Conservation (phyloP, 1,139 yeast genomes). For the Saccharomycopsis crataegensis region DNA sequence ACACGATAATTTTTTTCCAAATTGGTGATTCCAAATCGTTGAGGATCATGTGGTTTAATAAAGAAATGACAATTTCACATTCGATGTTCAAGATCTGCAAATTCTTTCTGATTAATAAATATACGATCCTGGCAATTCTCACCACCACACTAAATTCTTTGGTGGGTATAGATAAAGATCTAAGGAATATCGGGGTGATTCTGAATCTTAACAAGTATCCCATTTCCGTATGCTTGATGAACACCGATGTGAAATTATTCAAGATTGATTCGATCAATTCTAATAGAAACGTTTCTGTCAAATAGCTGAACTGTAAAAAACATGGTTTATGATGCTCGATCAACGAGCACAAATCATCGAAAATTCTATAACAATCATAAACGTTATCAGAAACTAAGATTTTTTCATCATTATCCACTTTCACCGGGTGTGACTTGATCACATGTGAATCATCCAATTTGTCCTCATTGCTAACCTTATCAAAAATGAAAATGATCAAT, state of each 20-base stretch:
- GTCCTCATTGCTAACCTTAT: slow-evolving; percentile 43
- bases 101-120: slow-evolving; percentile 53
- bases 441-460: slow-evolving; percentile 23
- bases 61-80: slow-evolving; percentile 70
- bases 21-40: slow-evolving; percentile 40
- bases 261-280: slow-evolving; percentile 36
- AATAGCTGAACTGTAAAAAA: slow-evolving; percentile 43
- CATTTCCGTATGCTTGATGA: slow-evolving; percentile 56
- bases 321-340: slow-evolving; percentile 52
- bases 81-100: slow-evolving; percentile 60
- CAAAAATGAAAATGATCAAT: slow-evolving; percentile 67
- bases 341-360: slow-evolving; percentile 63
- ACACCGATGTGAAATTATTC: slow-evolving; percentile 46
- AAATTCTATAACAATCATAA: slow-evolving; percentile 61
- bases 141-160: slow-evolving; percentile 61
- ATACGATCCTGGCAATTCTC: slow-evolving; percentile 66
- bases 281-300: slow-evolving; percentile 64
- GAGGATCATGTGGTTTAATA: slow-evolving; percentile 59
- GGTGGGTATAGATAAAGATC: slow-evolving; percentile 50
- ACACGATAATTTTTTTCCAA: slow-evolving; percentile 69
- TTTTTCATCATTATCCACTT: slow-evolving; percentile 38
- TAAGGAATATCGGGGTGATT: slow-evolving; percentile 66
- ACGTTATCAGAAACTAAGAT: slow-evolving; percentile 45
- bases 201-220: slow-evolving; percentile 56
- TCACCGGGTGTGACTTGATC: slow-evolving; percentile 27